Percentiles rank a stretch among this genome's conserved stretches.
These are phyloP conservation scores for Citrus sinensis DNA, from an alignment of 345 rosid genomes.

Conservation along the genomic window DNA sequence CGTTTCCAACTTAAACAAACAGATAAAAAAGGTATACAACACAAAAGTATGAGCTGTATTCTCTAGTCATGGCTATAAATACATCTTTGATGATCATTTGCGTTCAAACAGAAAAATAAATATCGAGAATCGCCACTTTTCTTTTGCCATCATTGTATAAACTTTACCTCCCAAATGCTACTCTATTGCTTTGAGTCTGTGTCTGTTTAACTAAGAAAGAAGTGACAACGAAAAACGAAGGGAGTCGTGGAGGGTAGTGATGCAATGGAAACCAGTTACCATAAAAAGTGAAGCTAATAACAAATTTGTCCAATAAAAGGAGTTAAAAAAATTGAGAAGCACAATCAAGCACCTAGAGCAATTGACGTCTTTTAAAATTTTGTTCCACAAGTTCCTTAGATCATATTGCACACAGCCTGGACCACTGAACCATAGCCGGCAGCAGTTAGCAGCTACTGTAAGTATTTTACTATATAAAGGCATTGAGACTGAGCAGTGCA, in stretches of 20 bases:
- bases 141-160: not conserved
- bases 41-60: not conserved
- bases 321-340: not conserved
- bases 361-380: not conserved
- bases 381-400: not conserved
- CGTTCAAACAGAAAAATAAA: not conserved
- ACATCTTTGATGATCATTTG: not conserved
- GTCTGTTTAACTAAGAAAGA: constrained; percentile 1
- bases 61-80: not conserved
- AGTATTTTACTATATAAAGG: constrained; percentile 1
- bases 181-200: not conserved
- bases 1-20: not conserved
- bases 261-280: not conserved
- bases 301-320: not conserved
- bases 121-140: constrained; percentile 1
- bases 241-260: not conserved
- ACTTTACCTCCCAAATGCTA: not conserved
- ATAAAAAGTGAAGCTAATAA: not conserved
- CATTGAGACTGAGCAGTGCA: not conserved
- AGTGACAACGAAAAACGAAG: not conserved
- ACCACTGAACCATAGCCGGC: not conserved
- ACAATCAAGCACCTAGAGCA: not conserved
- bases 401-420: not conserved
- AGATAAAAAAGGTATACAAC: not conserved
- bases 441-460: not conserved